A percentile compares a stretch with the other conserved stretches of the same genome.
Conservation (phyloP, 129 eudicot species). For the carrot (Daucus carota) region DH1_v3.0 NC_030389.2:45358501-45359000, state of each 20-base stretch:
- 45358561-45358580: constrained; percentile 35
- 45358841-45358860: constrained; percentile 40
- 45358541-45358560: background rate
- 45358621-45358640: constrained; percentile 43
- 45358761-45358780: constrained; percentile 43
- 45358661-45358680: constrained; percentile 49
- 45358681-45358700: constrained; percentile 83
- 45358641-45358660: constrained; percentile 35
- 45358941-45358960: constrained; percentile 33
- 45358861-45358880: constrained; percentile 53
- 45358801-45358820: constrained; percentile 75
- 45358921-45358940: constrained; percentile 42
- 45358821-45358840: constrained; percentile 53
- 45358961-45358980: constrained; percentile 28
- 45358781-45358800: constrained; percentile 86
- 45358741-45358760: constrained; percentile 45
- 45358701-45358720: constrained; percentile 62
- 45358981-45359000: constrained; percentile 31
- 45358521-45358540: background rate
- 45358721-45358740: constrained; percentile 29
- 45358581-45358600: constrained; percentile 84
- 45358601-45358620: constrained; percentile 79
- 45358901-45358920: constrained; percentile 58
- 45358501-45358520: background rate
- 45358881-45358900: constrained; percentile 59